Base-by-base conservation (phyloP, 441 rosid genomes). In the Pelargonium citronellum region DNA sequence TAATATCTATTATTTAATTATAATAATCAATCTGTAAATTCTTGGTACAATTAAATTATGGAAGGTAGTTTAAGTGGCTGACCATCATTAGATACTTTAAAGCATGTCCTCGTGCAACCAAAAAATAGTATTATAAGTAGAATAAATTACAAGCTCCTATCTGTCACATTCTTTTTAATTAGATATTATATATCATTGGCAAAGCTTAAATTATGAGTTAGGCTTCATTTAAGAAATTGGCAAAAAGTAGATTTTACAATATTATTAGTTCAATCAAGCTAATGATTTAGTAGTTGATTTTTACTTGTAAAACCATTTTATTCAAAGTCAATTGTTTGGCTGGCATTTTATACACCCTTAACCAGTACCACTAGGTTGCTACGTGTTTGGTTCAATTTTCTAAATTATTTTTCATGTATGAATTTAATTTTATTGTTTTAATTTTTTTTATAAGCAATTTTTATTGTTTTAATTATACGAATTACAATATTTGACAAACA, bases 51-150 rank as follows among this genome's bases (percentile, higher is more conserved):
- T 70, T 64, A 49, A 61, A 0, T 22, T 51, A 46, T 13, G 68
- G 55, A 39, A 66, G 58, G 39, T 41, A 62, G 72, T 58, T 63
- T 58, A 66, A 69, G 76, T 78, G 79, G 74, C 72, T 49, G 7
- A 49, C 60, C 68, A 63, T 70, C 67, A 68, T 70, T 60, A 53
- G 61, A 0, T 39, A 61, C 68, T 67, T 74, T 22, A 22, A 22
- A 22, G 24, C 24, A 22, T 22, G 39, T 55, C 20, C 78, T 74
- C 70, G 58, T 77, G 58, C 67, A 74, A 57, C 10, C 71, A 41
- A 69, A 19, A 49, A 49, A 15, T 41, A 66, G 57, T 10, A 68
- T 49, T 34, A n/a, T 27, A 69, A 13, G 11, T 47, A 61, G 5
- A 16, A 58, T 67, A 39, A 11, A 0, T 12, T 41, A 15, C 5